Evolutionary conservation across 441 rosid species (phyloP), one percentile per base, ranked within the genome.

Genomic region (Dalechampia spathulata): DNA sequence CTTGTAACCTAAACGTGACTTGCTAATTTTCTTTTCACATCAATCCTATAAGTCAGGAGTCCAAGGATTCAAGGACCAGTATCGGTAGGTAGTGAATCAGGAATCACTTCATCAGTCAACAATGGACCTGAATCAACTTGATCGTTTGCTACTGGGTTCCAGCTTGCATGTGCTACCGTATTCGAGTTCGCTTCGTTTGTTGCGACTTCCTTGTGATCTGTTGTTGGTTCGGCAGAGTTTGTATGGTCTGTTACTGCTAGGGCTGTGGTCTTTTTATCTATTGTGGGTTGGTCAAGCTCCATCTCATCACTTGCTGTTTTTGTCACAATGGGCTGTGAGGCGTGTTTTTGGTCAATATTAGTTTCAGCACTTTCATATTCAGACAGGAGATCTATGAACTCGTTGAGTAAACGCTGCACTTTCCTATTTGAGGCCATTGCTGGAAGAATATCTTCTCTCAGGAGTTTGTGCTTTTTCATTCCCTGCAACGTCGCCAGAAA

Each of bases 351-450:
- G 38, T 70, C 78, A 30, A 49, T 20, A 45, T 60, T 61, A 53
- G 56, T 58, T 53, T 78, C 85, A 2, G 62, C 30, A 57, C 67
- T 75, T 65, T 72, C 90, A 58, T 87, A 89, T 73, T 93, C 99
- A 28, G 97, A 89, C 20, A 93, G 71, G 47, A 85, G 89, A 77
- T 93, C 93, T 78, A 90, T 79, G 61, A 93, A 93, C 71, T 93
- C 99, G 15, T 80, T 87, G 42, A 93, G 93, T 30, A 93, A 75
- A 38, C 96, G 83, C 76, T 93, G 99, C 36, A 93, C 99, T 77
- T 89, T 93, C 52, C 99, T 75, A 70, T 93, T 93, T 26, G 97
- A 76, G 53, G 97, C 99, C 90, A 87, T 80, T 40, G 97, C 96
- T 5, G 99, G 97, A 65, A 93, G 96, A 73, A 93, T 79, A 66